Evolutionary conservation across 129 eudicot genomes (phyloP).

Genomic region (Saposhnikovia divaricata): DNA sequence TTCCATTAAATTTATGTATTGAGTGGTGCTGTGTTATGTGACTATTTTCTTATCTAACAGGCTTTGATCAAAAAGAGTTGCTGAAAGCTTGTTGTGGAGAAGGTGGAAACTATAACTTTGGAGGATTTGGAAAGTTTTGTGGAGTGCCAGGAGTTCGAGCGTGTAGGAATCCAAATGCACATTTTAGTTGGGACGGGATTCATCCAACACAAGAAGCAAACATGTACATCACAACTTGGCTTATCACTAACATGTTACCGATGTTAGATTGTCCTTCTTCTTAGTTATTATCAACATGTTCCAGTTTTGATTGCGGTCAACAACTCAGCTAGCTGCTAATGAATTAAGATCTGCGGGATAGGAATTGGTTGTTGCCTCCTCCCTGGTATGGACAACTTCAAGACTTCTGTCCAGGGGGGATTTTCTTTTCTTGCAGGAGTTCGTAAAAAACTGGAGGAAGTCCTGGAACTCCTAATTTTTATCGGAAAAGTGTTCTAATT

Average conservation of each 20-base stretch:
- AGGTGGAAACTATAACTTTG: conserved; percentile 17
- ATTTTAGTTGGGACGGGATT: conserved; percentile 26
- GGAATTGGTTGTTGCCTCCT: too few species aligned
- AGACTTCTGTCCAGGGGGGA: too few species aligned
- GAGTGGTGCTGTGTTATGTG: not conserved
- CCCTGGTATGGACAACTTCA: too few species aligned
- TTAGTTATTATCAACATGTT: not conserved
- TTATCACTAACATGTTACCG: not conserved
- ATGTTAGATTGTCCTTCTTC: not conserved
- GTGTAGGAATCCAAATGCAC: conserved; percentile 15
- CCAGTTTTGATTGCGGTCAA: not conserved
- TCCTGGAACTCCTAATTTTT: too few species aligned
- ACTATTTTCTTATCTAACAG: not conserved
- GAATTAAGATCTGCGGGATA: too few species aligned
- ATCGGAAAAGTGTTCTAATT: too few species aligned
- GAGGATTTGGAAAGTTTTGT: conserved; percentile 6
- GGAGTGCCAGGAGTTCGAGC: conserved; percentile 19
- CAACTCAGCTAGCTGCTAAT: not conserved
- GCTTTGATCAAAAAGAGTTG: conserved; percentile 2
- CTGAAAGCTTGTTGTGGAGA: conserved; percentile 28
- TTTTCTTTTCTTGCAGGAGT: too few species aligned
- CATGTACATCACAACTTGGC: not conserved
- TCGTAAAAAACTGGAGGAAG: too few species aligned
- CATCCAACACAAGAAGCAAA: conserved; percentile 24
- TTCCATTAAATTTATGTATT: not conserved